Conservation (phyloP, 345 rosid genomes). For the Turritis glabra region DNA sequence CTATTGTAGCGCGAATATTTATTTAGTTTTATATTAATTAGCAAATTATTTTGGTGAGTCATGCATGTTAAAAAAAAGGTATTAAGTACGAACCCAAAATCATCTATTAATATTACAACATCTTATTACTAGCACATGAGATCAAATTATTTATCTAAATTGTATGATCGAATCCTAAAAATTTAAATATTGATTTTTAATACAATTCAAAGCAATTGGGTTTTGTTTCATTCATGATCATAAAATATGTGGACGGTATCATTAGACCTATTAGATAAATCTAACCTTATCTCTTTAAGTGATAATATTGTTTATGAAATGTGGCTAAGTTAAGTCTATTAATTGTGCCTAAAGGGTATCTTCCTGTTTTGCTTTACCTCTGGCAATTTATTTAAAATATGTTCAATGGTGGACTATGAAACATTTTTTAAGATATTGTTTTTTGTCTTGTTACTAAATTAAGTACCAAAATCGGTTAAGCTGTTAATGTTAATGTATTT, state of each 20-base stretch:
- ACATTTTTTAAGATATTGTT: not conserved
- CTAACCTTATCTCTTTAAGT: not conserved
- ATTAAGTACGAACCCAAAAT: not conserved
- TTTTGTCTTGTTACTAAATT: not conserved
- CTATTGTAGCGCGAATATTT: no score
- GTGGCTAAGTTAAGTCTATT: no score
- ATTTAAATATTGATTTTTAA: not conserved
- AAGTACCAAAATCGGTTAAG: not conserved
- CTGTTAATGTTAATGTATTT: not conserved
- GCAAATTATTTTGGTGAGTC: not conserved
- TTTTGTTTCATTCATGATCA: not conserved
- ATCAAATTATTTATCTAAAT: not conserved
- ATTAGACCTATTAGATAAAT: slow-evolving; percentile 5
- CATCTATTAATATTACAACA: not conserved
- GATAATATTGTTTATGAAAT: slow-evolving; percentile 23
- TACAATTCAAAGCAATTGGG: not conserved
- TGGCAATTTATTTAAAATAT: not conserved
- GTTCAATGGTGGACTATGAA: not conserved
- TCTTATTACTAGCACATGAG: not conserved
- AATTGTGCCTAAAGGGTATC: slow-evolving; percentile 12
- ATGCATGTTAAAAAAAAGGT: not conserved
- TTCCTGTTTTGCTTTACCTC: slow-evolving; percentile 29
- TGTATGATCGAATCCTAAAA: not conserved
- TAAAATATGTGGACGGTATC: not conserved
- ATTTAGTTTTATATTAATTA: not conserved